Base-by-base conservation (phyloP, 306 rosid genomes). In the Acacia acuminata region DNA sequence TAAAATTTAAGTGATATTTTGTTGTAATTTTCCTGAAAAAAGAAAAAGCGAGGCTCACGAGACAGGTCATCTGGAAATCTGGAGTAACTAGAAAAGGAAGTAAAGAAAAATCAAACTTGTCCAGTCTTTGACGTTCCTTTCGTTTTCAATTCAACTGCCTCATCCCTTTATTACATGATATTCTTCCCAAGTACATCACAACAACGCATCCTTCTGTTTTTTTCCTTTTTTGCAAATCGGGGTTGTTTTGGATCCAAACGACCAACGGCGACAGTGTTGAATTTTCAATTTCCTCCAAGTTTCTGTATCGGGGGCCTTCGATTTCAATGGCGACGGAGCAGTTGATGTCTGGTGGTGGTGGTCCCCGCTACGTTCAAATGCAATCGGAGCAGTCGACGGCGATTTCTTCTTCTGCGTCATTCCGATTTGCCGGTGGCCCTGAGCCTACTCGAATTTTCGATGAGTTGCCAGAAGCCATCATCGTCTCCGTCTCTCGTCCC, bases 401-500 rank as follows among this genome's bases (percentile, higher is more conserved):
- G 65, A 17, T 80, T 79, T 85, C 95, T 4, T 80, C 92, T 16
- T 58, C 86, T 36, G 74, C 65, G 2, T 81, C 90, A 0, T 72
- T 77, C 61, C 96, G 91, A 3, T 84, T 75, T 2, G 82, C 63
- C 73, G 75, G 58, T 17, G 76, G 76, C 22, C 65, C 81, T 15
- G 90, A 90, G 71, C 81, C 66, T 3, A 19, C 84, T 10, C 82
- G 89, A 82, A 90, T 91, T 68, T 91, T 91, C 78, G 92, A 91
- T 13, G 93, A 91, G 88, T 78, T 91, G 80, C 96, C 96, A 1
- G 78, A 79, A 78, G 93, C 96, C 85, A 61, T 79, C 70, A 91
- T 90, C 77, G 87, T 91, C 80, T 86, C 92, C 81, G 92, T 91
- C 55, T 91, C 96, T 16, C 93, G 96, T 9, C 96, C 96, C 14